Percentiles rank a stretch among this genome's conserved stretches.
These are phyloP conservation scores for Coemansia sp. DNA, from an alignment of 192 early-diverging fungal genomes.

Conservation along the genomic window DNA sequence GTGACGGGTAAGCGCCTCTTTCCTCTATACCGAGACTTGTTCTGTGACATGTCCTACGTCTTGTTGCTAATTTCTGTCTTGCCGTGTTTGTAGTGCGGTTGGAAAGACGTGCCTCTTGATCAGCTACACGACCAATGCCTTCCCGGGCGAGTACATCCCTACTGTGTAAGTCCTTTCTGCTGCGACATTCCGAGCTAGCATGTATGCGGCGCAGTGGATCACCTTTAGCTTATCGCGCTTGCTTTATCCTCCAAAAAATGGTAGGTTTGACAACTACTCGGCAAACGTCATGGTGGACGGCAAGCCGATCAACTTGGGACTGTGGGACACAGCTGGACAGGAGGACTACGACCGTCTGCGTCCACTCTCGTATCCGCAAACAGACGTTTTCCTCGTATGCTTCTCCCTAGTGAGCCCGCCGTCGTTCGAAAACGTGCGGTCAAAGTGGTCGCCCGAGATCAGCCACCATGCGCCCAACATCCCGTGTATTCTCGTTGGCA, in stretches of 20 bases:
- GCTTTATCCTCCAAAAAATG: neutral
- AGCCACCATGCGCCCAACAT: conserved; percentile 92
- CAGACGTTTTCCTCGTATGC: conserved; percentile 97
- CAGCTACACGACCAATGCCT: conserved; percentile 98
- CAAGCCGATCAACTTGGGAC: conserved; percentile 95
- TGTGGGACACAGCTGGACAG: conserved; percentile 99
- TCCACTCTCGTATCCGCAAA: conserved; percentile 97
- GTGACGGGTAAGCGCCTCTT: conserved; percentile 66
- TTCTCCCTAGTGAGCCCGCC: conserved; percentile 95
- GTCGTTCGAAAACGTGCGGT: conserved; percentile 94
- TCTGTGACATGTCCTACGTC: no score
- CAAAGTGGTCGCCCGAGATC: conserved; percentile 98
- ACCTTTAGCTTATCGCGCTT: neutral
- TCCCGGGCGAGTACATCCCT: conserved; percentile 99
- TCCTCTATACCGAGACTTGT: neutral
- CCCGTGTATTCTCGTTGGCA: conserved; percentile 91
- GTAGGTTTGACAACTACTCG: conserved; percentile 94
- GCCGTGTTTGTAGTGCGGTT: conserved; percentile 64
- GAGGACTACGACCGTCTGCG: conserved; percentile 98
- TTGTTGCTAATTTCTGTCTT: neutral
- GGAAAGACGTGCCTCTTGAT: conserved; percentile 97
- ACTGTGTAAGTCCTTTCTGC: conserved; percentile 99
- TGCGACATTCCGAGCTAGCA: no score
- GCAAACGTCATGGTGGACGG: conserved; percentile 99
- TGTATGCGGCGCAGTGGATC: no score